A percentile compares a stretch with the other conserved stretches of the same genome.
phyloP scores from a whole-genome alignment of 495 filamentous ascomycete species.

The Chaetomium cochliodes region DNA sequence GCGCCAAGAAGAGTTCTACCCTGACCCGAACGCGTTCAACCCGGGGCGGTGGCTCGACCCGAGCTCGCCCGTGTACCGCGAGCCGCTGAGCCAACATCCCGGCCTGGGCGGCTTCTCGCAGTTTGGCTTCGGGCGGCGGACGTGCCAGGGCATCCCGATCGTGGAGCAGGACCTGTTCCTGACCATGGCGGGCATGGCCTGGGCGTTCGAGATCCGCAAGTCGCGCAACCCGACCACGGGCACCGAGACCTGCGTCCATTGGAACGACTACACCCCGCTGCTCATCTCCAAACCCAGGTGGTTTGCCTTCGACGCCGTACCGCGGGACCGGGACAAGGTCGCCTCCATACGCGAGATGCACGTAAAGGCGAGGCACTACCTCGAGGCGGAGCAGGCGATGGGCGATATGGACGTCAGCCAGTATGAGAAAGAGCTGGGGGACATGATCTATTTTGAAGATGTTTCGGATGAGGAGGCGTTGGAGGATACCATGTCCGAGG shows the following conservation, averaged over 20 bases:
- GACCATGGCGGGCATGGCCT: conserved; percentile 57
- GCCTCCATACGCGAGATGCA: conserved; percentile 37
- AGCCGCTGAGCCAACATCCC: conserved; percentile 53
- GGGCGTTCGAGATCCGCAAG: conserved; percentile 55
- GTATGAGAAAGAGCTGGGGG: conserved; percentile 15
- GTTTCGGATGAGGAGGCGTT: neutral
- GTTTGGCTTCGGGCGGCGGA: conserved; percentile 62
- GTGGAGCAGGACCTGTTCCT: conserved; percentile 58
- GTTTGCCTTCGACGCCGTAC: conserved; percentile 48
- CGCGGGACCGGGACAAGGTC: conserved; percentile 38
- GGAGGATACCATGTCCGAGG: too few species aligned
- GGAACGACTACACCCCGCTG: conserved; percentile 51
- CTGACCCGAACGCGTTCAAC: conserved; percentile 60
- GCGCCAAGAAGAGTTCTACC: conserved; percentile 57
- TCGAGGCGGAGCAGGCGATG: neutral
- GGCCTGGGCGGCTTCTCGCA: conserved; percentile 55
- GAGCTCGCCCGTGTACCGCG: conserved; percentile 53
- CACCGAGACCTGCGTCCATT: conserved; percentile 45
- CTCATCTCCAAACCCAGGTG: conserved; percentile 53
- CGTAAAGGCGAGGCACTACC: conserved; percentile 23
- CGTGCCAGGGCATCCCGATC: conserved; percentile 57
- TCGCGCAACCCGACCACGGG: conserved; percentile 39
- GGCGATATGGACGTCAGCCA: conserved; percentile 13
- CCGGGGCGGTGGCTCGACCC: conserved; percentile 54
- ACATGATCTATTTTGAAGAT: conserved; percentile 8